Conservation (phyloP, 768 basidiomycete species). For the Auricularia heimuer region DNA sequence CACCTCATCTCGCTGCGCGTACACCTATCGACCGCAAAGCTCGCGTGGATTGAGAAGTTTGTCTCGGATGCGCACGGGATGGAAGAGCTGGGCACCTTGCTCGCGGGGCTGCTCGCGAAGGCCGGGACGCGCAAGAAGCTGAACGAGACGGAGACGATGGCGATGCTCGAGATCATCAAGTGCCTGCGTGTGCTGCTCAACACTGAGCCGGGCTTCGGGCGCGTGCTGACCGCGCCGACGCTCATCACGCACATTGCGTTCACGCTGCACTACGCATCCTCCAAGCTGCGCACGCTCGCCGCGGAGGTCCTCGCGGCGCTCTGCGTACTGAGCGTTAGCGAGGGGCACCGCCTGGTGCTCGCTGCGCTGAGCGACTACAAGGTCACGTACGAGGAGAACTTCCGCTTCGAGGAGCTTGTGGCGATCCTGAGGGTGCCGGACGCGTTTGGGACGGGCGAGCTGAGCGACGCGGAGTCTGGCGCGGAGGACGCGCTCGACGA, state of each 20-base stretch:
- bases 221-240: constrained; percentile 51
- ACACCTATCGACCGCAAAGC: constrained; percentile 71
- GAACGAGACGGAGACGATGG: constrained; percentile 55
- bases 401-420: constrained; percentile 74
- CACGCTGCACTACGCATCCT: constrained; percentile 40
- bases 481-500: constrained; percentile 36
- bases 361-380: constrained; percentile 75
- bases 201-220: constrained; percentile 69
- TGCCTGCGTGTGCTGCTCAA: constrained; percentile 78
- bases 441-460: constrained; percentile 5
- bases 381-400: constrained; percentile 56
- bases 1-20: constrained; percentile 76
- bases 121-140: constrained; percentile 51
- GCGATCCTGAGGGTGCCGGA: constrained; percentile 49
- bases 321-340: constrained; percentile 58
- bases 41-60: constrained; percentile 74
- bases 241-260: constrained; percentile 67
- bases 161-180: constrained; percentile 64
- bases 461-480: constrained; percentile 24
- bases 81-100: constrained; percentile 44
- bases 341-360: constrained; percentile 68
- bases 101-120: constrained; percentile 56
- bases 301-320: constrained; percentile 79
- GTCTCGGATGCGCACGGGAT: constrained; percentile 57
- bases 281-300: constrained; percentile 57